Percentiles rank a stretch among this genome's conserved stretches.
phyloP scores from a whole-genome alignment of 768 basidiomycete species.

The Mycena polygramma region DNA sequence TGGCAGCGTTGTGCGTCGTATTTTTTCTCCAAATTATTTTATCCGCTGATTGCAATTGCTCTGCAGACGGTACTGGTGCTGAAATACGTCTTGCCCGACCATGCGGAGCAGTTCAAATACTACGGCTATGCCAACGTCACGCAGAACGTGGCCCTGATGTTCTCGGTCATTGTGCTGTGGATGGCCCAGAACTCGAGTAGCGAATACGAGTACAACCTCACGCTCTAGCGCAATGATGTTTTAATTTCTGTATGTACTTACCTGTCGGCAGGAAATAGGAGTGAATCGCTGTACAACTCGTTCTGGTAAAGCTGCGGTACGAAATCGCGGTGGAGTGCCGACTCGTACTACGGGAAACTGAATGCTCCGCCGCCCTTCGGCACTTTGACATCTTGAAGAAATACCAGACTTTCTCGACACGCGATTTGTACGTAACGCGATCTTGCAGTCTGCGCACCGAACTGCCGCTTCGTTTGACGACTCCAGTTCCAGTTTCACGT shows the following conservation, averaged over 20 bases:
- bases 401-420: too few relatives aligned
- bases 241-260: conserved; percentile 3
- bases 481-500: too few relatives aligned
- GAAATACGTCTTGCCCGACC: conserved; percentile 86
- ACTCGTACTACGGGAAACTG: too few relatives aligned
- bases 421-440: too few relatives aligned
- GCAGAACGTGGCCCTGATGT: conserved; percentile 89
- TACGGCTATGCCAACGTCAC: conserved; percentile 96
- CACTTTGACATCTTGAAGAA: too few relatives aligned
- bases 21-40: background rate
- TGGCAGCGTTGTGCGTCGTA: conserved; percentile 88
- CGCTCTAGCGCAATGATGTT: conserved; percentile 56
- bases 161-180: conserved; percentile 92
- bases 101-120: conserved; percentile 83
- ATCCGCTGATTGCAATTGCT: background rate
- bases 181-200: conserved; percentile 86
- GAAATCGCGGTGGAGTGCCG: too few relatives aligned
- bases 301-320: too few relatives aligned
- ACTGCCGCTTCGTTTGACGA: too few relatives aligned
- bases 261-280: background rate
- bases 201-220: conserved; percentile 96
- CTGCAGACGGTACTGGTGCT: conserved; percentile 88
- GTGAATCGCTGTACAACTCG: too few relatives aligned
- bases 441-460: too few relatives aligned
- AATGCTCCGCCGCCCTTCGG: too few relatives aligned